phyloP scores from a whole-genome alignment of 2,329 filamentous ascomycete species.

The Trichocomaceae sp. region DNA sequence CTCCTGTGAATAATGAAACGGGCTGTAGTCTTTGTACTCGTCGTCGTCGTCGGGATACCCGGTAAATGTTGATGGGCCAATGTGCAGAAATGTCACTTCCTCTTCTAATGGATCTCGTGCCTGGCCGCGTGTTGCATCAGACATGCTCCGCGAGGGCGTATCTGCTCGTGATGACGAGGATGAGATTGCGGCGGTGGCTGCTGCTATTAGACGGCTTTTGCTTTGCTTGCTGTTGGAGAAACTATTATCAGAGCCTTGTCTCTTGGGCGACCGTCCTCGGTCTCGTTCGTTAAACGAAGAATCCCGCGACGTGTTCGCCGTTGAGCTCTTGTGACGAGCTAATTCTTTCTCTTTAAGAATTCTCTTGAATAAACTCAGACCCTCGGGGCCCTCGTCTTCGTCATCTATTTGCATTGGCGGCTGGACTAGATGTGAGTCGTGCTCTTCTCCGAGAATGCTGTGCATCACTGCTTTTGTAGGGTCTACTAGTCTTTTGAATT shows the following conservation, averaged over 20 bases:
- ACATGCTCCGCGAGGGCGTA: slow-evolving; percentile 30
- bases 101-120: slow-evolving; percentile 60
- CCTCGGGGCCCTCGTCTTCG: slow-evolving; percentile 27
- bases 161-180: slow-evolving; percentile 24
- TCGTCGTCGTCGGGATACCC: slow-evolving; percentile 17
- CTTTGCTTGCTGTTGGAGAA: neutral
- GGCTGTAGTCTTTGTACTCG: neutral
- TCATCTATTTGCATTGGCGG: slow-evolving; percentile 49
- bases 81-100: slow-evolving; percentile 64
- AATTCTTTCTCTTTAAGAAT: slow-evolving; percentile 39
- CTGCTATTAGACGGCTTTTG: neutral
- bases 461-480: slow-evolving; percentile 51
- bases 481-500: slow-evolving; percentile 71
- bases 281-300: slow-evolving; percentile 9
- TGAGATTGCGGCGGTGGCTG: slow-evolving; percentile 10
- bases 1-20: slow-evolving; percentile 1
- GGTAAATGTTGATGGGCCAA: slow-evolving; percentile 55
- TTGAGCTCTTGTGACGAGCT: slow-evolving; percentile 2
- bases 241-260: slow-evolving; percentile 2
- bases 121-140: slow-evolving; percentile 50
- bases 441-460: slow-evolving; percentile 53
- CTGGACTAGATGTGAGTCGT: slow-evolving; percentile 49
- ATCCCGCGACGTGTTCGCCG: neutral
- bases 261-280: slow-evolving; percentile 13
- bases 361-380: slow-evolving; percentile 46